Conservation (phyloP, 2,329 filamentous ascomycete species). For the Thielaviopsis ethacetica region DNA sequence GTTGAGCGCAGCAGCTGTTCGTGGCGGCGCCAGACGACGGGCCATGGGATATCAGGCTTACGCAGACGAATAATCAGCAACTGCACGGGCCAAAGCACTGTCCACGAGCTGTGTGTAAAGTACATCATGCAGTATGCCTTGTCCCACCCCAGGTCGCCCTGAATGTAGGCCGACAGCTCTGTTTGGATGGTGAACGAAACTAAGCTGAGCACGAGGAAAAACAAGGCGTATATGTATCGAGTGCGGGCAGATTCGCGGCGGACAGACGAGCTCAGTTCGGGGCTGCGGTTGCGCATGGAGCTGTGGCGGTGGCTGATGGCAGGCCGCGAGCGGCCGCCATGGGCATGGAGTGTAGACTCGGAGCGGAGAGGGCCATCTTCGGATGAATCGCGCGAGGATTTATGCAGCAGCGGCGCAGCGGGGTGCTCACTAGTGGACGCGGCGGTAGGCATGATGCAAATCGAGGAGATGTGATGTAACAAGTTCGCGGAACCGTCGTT, state of each 20-base stretch:
- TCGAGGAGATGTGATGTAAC: neutral
- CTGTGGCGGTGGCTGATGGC: constrained; percentile 23
- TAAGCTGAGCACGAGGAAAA: constrained; percentile 70
- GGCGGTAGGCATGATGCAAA: neutral
- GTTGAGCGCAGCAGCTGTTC: constrained; percentile 34
- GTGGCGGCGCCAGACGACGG: constrained; percentile 63
- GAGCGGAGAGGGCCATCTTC: neutral
- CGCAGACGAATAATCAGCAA: constrained; percentile 65
- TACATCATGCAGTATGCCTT: constrained; percentile 99
- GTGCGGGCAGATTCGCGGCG: constrained; percentile 39
- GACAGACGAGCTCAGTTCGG: constrained; percentile 26
- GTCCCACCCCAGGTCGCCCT: constrained; percentile 81
- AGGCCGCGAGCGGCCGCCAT: neutral
- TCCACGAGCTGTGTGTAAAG: constrained; percentile 89
- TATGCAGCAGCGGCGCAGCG: constrained; percentile 8
- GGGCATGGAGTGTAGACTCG: neutral
- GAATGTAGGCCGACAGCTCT: constrained; percentile 87
- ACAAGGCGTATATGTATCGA: constrained; percentile 73
- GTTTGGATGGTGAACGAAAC: constrained; percentile 87
- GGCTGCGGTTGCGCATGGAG: constrained; percentile 63
- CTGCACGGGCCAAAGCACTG: constrained; percentile 73
- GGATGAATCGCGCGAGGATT: neutral
- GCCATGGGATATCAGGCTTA: constrained; percentile 64
- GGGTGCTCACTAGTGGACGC: constrained; percentile 2
- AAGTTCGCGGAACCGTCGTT: neutral